Base-by-base conservation (phyloP, 1,284 basidiomycete species). In the Naganishia cerealis region DNA sequence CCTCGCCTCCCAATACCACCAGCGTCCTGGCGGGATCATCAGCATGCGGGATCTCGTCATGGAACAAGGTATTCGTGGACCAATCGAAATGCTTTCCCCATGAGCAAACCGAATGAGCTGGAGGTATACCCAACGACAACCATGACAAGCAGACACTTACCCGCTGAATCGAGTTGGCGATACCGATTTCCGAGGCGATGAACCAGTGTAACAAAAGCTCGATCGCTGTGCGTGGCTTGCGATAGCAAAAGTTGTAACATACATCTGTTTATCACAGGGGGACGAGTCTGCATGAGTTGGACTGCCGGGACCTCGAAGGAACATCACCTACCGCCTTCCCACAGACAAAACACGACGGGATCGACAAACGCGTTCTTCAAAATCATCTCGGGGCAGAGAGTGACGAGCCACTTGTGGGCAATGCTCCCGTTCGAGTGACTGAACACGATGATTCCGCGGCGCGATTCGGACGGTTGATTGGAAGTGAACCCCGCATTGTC, bases 31-130 rank as follows among this genome's bases (percentile, higher is more conserved):
- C 66, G 73, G 16, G 86, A 83, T 79, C 86, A 84, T 66, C 80
- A 15, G 87, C 87, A 73, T 90, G 84, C 0, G 91, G 91, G 53
- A 94, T 92, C 73, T 94, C 90, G 78, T 92, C 90, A 70, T 87
- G 89, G 86, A 90, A 94, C 15, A 95, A 83, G 7, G 90, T 88
- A 76, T 95, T 95, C n/a, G 89, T 86, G 39, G 87, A 84, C 92
- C 91, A 94, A 75, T 82, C 76, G 67, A 80, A 81, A 71, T 79
- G 73, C 67, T 78, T 50, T 29, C 36, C 29, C 40, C 18, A 5
- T 15, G 5, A 3, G 53, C 10, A 15, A 46, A 16, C 8, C 21
- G 10, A 13, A 24, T 57, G 18, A 57, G 46, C 26, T 18, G 3
- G 24, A 36, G 24, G 36, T 12, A 40, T 6, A 39, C 15, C 46